Evolutionary conservation across 495 filamentous ascomycete species (phyloP), one percentile per base, ranked within the genome.

Genomic region (Chaetomium cochliodes): DNA sequence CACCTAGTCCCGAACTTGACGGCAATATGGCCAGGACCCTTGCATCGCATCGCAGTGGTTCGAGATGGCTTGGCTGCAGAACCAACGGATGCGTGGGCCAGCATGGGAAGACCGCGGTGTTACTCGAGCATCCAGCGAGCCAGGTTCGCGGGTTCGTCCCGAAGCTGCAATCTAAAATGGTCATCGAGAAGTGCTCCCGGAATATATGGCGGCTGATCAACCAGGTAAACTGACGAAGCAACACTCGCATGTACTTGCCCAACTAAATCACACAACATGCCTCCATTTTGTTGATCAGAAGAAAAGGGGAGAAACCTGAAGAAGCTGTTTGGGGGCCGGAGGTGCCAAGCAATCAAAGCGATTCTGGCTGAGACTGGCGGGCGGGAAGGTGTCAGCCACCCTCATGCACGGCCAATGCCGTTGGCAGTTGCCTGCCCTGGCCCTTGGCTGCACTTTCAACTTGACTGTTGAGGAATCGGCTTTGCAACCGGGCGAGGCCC

Each of bases 361-460:
- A 4, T 23, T 37, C 22, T 33, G 26, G 26, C 28, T 30, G 2
- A 26, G 28, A 16, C 30, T 54, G 15, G 23, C 26, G n/a, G 15
- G 23, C 26, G n/a, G n/a, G 18, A 30, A 55, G 16, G 6, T 55
- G 28, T 20, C 52, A 55, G 30, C 52, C 30, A 37, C 52, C 52
- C 52, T 54, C 51, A 54, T 33, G 54, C 28, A 57, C 30, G 33
- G 33, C 18, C 0, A 41, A 58, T 58, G 53, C 53, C 20, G 53
- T 56, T 56, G 53, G 53, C 39, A 58, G 55, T 46, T 44, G 20
- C 55, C 55, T 46, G 22, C 37, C 55, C 37, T 4, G 22, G 13
- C 7, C 12, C 25, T 47, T 6, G 25, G 47, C 16, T 59, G 55
- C 54, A 55, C 4, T 23, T 49, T 4, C 50, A 30, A 20, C n/a